Evolutionary conservation across 2,329 filamentous ascomycete species (phyloP).

Genomic region (Leptodontidium sp.): DNA sequence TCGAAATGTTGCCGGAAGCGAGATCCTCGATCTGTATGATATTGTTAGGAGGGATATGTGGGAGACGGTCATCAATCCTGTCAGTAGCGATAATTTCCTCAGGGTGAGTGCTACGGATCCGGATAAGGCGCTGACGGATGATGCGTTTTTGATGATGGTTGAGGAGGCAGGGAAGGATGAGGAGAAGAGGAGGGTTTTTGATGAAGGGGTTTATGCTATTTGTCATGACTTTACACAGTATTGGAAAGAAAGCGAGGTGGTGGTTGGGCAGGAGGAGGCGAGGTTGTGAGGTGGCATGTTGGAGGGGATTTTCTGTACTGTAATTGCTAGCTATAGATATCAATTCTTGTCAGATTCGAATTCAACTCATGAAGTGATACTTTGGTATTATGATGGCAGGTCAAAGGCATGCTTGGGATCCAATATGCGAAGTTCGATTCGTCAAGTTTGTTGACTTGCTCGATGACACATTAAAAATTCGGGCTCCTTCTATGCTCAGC

Average conservation of each 20-base stretch:
- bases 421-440: too few relatives aligned
- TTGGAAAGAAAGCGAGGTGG: constrained; percentile 35
- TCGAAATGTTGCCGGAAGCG: constrained; percentile 46
- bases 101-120: constrained; percentile 49
- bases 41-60: constrained; percentile 49
- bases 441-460: too few relatives aligned
- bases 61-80: constrained; percentile 49
- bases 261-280: not conserved
- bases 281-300: constrained; percentile 17
- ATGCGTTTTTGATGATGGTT: constrained; percentile 49
- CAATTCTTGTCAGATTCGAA: too few relatives aligned
- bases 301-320: not conserved
- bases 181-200: constrained; percentile 42
- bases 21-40: constrained; percentile 51
- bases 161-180: constrained; percentile 39
- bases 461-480: too few relatives aligned
- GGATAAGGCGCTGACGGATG: constrained; percentile 48
- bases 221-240: constrained; percentile 48
- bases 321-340: not conserved
- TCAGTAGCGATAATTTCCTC: constrained; percentile 52
- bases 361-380: too few relatives aligned
- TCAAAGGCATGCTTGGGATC: too few relatives aligned
- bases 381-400: too few relatives aligned
- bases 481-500: too few relatives aligned
- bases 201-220: constrained; percentile 45